Conservation (phyloP, 164 flowering plant genomes). For the Protea cynaroides region DNA sequence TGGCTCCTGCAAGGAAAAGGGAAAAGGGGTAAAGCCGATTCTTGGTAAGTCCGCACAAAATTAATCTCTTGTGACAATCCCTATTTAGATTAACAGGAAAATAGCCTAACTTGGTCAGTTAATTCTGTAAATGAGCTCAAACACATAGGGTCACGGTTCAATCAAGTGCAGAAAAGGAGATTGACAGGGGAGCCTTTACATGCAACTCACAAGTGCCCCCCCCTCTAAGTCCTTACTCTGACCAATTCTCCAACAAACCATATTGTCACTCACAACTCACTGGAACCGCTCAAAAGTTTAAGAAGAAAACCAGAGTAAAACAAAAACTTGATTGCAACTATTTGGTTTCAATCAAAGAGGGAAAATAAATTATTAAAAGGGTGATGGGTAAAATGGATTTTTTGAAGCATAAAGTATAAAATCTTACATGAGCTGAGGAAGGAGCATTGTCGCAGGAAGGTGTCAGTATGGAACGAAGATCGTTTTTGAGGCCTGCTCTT, state of each 20-base stretch:
- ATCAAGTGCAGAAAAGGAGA: background rate
- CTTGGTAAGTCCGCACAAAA: background rate
- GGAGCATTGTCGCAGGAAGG: slow-evolving; percentile 5
- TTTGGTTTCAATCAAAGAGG: background rate
- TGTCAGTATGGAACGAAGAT: slow-evolving; percentile 10
- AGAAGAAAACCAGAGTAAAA: background rate
- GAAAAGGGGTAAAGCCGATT: background rate
- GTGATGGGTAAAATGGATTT: background rate
- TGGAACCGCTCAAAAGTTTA: background rate
- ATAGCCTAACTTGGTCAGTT: background rate
- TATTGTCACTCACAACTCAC: background rate
- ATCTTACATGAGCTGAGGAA: slow-evolving; percentile 25
- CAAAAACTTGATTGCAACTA: background rate
- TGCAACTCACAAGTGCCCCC: no score
- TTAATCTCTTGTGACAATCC: background rate
- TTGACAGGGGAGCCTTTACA: no score
- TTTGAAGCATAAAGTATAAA: background rate
- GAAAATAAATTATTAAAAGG: background rate
- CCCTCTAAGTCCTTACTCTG: background rate
- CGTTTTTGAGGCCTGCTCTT: slow-evolving; percentile 15
- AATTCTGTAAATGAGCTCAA: background rate
- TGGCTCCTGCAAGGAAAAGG: slow-evolving; percentile 27
- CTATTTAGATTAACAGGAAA: no score
- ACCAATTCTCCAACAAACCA: background rate
- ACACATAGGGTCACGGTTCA: background rate